Evolutionary conservation across 78 protist species (phyloP), one percentile per base, ranked within the genome.

Genomic region (Guillardia theta): DNA sequence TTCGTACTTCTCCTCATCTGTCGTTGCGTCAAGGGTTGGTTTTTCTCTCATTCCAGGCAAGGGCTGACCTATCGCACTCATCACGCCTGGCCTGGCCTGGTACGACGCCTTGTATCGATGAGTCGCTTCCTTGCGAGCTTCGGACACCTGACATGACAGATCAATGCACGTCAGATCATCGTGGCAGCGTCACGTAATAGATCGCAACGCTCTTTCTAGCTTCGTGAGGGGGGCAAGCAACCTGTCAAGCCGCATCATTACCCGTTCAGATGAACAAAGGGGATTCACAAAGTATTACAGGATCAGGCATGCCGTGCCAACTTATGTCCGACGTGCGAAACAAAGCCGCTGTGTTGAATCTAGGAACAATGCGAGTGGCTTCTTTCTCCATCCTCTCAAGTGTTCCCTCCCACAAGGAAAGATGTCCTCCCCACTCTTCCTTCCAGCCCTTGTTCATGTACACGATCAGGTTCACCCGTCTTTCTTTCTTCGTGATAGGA

Each of bases 291-390:
- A 50, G 87, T 6, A 33, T 6, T 64, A 70, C 76, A 36, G 93
- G 93, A 64, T 88, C 93, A 27, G 93, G 93, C 54, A 88, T 45
- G 33, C 93, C 93, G 64, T 88, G 93, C 54, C 62, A 88, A 4
- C 76, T 48, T 27, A 48, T 43, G 39, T 88, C 93, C 45, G 93
- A 48, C 76, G 93, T 88, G 9, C 93, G 93, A 64, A 88, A 88
- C 36, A 88, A 27, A 9, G 48, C 93, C 27, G 93, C 93, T 6
- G 30, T 8, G 8, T 88, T 88, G 93, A 22, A 88, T 27, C 9
- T 15, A 27, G 93, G 93, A 45, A 36, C 64, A 47, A 39, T 33
- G 41, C 78, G 36, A 6, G 78, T 64, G 8, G 12, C 6, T 5
- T 27, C 15, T 5, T 39, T 24, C 4, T 78, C 21, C 39, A 78